These are phyloP conservation scores for Skeletonema tropicum DNA, from an alignment of 108 stramenopile genomes.

Conservation along the genomic window DNA sequence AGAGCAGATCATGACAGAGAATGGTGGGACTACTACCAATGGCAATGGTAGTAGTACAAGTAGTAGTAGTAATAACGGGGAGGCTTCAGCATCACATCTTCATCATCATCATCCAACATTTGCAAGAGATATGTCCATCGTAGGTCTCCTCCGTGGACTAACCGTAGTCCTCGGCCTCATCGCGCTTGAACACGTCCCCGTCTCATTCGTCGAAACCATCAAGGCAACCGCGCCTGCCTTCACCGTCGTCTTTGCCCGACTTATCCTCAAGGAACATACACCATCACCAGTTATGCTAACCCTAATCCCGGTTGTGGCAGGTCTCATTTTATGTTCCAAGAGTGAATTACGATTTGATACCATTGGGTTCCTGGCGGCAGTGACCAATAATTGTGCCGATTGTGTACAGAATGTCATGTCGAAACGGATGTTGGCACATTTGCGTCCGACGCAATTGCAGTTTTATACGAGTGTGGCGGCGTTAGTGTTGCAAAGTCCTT, in stretches of 20 bases:
- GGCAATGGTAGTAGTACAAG: not conserved
- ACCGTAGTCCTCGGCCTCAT: slow-evolving; percentile 53
- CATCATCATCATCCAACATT: slow-evolving; percentile 16
- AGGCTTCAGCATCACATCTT: not conserved
- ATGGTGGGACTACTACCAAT: too few relatives aligned
- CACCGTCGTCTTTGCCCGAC: slow-evolving; percentile 43
- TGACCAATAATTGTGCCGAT: slow-evolving; percentile 52
- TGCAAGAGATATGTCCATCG: slow-evolving; percentile 44
- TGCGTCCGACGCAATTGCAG: slow-evolving; percentile 51
- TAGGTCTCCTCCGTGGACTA: slow-evolving; percentile 45
- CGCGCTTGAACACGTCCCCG: slow-evolving; percentile 52
- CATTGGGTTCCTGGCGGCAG: slow-evolving; percentile 53
- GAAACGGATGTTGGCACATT: slow-evolving; percentile 47
- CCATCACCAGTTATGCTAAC: slow-evolving; percentile 41
- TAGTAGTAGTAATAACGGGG: not conserved
- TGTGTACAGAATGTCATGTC: slow-evolving; percentile 59
- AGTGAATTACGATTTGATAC: slow-evolving; percentile 44
- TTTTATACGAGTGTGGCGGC: slow-evolving; percentile 56
- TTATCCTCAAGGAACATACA: slow-evolving; percentile 47
- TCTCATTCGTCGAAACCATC: slow-evolving; percentile 59
- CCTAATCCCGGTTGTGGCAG: slow-evolving; percentile 46
- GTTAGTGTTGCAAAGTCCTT: slow-evolving; percentile 43
- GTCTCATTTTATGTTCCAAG: slow-evolving; percentile 44
- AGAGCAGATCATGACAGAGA: not conserved
- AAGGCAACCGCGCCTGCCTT: slow-evolving; percentile 57